phyloP scores from a whole-genome alignment of 129 eudicot species.

The carrot (Daucus carota) region DNA sequence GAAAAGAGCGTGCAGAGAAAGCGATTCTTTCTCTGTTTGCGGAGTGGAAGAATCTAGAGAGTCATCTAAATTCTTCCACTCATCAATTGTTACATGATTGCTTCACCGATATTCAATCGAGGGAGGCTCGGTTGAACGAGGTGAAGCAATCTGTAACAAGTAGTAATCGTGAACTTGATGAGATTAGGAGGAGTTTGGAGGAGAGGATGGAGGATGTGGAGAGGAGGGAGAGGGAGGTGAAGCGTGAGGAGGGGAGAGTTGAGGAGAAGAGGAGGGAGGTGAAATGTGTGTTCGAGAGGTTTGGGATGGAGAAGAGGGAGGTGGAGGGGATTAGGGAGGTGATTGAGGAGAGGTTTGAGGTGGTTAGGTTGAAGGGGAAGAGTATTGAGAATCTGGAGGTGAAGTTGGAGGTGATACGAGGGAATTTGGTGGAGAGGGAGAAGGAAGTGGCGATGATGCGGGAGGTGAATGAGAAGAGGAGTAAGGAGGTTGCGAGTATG shows the following conservation, averaged over 20 bases:
- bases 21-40: background rate
- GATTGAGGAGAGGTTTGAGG: background rate
- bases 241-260: background rate
- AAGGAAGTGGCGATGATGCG: background rate
- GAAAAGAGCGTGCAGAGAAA: background rate
- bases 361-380: background rate
- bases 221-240: background rate
- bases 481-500: background rate
- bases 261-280: background rate
- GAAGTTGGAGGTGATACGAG: background rate
- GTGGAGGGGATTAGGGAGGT: background rate
- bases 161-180: background rate
- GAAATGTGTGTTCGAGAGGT: background rate
- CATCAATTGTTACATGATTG: background rate
- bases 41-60: constrained; percentile 5
- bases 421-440: background rate
- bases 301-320: background rate
- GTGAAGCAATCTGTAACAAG: background rate
- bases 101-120: background rate
- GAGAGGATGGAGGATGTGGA: background rate
- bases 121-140: background rate
- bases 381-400: background rate
- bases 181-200: background rate
- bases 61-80: background rate
- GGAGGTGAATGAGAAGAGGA: background rate